These are phyloP conservation scores for Alternaria tenuissima DNA, from an alignment of 2,329 filamentous ascomycete genomes.

Conservation along the genomic window DNA sequence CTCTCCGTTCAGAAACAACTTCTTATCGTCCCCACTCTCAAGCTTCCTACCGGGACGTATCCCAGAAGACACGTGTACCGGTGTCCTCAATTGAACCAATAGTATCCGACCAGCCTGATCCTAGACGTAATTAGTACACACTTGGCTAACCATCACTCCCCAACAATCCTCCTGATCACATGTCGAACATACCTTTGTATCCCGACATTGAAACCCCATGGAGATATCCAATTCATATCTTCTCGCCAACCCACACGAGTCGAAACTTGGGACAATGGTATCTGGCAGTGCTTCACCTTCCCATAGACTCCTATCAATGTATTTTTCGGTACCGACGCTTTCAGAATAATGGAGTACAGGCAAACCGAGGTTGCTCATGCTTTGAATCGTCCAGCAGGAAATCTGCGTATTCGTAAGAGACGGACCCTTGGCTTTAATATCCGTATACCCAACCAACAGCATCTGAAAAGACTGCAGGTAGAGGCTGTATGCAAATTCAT, in stretches of 20 bases:
- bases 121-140: not conserved
- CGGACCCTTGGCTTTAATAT: too few species aligned
- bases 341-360: constrained; percentile 5
- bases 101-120: constrained; percentile 19
- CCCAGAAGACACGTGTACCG: constrained; percentile 21
- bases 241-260: constrained; percentile 19
- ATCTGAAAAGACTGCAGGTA: too few species aligned
- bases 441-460: too few species aligned
- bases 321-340: not conserved
- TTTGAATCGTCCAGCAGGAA: constrained; percentile 25
- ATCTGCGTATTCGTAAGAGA: constrained; percentile 8
- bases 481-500: too few species aligned
- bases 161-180: too few species aligned
- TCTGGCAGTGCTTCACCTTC: constrained; percentile 6
- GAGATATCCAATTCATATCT: constrained; percentile 27
- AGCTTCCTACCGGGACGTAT: constrained; percentile 4
- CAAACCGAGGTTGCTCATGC: constrained; percentile 20
- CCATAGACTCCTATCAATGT: constrained; percentile 16
- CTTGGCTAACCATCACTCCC: too few species aligned
- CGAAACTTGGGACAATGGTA: constrained; percentile 21
- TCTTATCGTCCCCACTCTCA: not conserved
- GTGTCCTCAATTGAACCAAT: constrained; percentile 22
- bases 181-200: constrained; percentile 2
- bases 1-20: too few species aligned
- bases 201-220: constrained; percentile 24